phyloP scores from a whole-genome alignment of 805 yeast genomes.

The Nakazawaea populi region DNA sequence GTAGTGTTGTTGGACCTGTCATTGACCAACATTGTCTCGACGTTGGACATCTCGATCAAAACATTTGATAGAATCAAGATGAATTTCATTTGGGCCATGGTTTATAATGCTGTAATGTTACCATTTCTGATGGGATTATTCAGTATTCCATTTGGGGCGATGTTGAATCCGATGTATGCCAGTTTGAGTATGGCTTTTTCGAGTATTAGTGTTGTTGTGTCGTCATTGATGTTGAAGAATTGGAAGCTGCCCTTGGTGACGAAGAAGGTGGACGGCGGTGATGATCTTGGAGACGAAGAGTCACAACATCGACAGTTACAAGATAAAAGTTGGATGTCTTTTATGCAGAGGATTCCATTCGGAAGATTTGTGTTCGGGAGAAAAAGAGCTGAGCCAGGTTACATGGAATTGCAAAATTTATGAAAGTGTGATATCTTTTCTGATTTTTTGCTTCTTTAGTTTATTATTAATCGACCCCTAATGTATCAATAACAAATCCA shows the following conservation, averaged over 20 bases:
- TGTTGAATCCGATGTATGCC: conserved; percentile 84
- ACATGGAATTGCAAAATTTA: background rate
- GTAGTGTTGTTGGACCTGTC: conserved; percentile 54
- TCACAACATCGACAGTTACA: background rate
- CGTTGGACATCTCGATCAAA: conserved; percentile 60
- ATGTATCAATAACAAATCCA: too few species aligned
- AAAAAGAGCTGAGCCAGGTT: background rate
- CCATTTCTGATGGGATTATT: conserved; percentile 95
- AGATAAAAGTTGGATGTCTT: background rate
- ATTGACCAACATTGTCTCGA: conserved; percentile 27
- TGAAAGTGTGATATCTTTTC: too few species aligned
- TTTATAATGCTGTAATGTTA: conserved; percentile 78
- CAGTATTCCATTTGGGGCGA: conserved; percentile 64
- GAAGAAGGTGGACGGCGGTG: background rate
- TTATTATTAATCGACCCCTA: too few species aligned
- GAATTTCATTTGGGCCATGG: conserved; percentile 83
- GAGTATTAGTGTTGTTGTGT: conserved; percentile 80
- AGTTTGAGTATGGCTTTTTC: conserved; percentile 92
- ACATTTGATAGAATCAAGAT: conserved; percentile 72
- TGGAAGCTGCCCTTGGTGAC: conserved; percentile 41
- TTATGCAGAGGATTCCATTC: background rate
- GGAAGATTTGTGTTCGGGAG: background rate
- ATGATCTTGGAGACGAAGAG: background rate
- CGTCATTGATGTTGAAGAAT: conserved; percentile 64
- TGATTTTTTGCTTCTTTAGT: too few species aligned